phyloP scores from a whole-genome alignment of 2,329 filamentous ascomycete species.

The Juglanconis oblonga region DNA sequence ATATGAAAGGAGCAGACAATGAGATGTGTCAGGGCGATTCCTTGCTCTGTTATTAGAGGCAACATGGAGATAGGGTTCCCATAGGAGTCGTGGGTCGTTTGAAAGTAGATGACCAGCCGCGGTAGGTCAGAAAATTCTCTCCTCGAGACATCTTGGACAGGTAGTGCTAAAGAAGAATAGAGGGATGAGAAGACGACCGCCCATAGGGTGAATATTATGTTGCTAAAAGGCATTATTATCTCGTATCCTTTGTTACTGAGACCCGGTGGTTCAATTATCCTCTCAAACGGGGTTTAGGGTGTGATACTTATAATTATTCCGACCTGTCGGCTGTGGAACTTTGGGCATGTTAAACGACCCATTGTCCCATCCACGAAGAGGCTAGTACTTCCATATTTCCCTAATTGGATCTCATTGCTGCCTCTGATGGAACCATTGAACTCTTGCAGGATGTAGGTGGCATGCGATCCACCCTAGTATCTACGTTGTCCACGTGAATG shows the following conservation, averaged over 20 bases:
- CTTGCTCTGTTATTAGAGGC: slow-evolving; percentile 45
- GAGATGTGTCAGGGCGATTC: slow-evolving; percentile 67
- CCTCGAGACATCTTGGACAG: slow-evolving; percentile 9
- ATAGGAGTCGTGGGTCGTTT: slow-evolving; percentile 48
- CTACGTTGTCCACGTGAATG: not conserved
- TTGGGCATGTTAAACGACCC: not conserved
- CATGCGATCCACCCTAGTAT: not conserved
- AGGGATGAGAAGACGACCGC: not conserved
- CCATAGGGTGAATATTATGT: not conserved
- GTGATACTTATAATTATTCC: too few relatives aligned
- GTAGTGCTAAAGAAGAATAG: not conserved
- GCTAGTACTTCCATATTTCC: not conserved
- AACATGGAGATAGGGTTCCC: slow-evolving; percentile 50
- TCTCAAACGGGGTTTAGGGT: not conserved
- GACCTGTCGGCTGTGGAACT: not conserved
- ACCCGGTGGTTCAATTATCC: not conserved
- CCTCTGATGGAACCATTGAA: not conserved
- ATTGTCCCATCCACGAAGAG: not conserved
- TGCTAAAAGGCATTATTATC: not conserved
- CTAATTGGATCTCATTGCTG: not conserved
- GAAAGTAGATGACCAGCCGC: slow-evolving; percentile 51
- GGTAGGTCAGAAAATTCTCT: slow-evolving; percentile 28
- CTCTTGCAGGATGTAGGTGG: not conserved
- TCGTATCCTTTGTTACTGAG: not conserved
- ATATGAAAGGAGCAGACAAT: slow-evolving; percentile 86